Conservation (phyloP, 768 basidiomycete genomes). For the Boletus subcaerulescens region DNA sequence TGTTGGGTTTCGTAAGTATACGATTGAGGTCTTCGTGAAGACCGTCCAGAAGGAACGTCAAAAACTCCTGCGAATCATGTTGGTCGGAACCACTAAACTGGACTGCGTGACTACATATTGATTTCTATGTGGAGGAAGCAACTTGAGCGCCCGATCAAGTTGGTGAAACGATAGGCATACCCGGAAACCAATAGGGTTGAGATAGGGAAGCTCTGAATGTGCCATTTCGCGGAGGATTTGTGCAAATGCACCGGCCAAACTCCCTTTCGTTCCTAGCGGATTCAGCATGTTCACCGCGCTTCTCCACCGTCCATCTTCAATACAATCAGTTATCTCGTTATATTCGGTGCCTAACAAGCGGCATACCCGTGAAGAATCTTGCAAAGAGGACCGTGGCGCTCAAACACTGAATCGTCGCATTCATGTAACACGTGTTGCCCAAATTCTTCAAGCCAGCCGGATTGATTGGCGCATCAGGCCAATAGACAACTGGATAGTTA, state of each 20-base stretch:
- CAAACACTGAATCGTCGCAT: conserved; percentile 94
- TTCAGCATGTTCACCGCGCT: conserved; percentile 82
- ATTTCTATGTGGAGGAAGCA: conserved; percentile 39
- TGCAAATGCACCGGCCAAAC: conserved; percentile 78
- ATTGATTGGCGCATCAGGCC: conserved; percentile 77
- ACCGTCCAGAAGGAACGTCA: conserved; percentile 90
- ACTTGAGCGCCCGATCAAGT: neutral
- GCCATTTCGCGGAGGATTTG: conserved; percentile 83
- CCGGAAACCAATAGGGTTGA: conserved; percentile 81
- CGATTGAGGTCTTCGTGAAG: conserved; percentile 88
- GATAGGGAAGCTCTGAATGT: conserved; percentile 78
- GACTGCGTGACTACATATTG: conserved; percentile 54
- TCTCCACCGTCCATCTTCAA: conserved; percentile 74
- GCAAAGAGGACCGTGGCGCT: conserved; percentile 93
- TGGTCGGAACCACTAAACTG: conserved; percentile 88
- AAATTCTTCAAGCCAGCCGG: conserved; percentile 90
- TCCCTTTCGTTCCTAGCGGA: conserved; percentile 84
- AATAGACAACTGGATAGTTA: conserved; percentile 82
- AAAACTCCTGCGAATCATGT: conserved; percentile 97
- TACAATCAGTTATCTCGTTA: conserved; percentile 1
- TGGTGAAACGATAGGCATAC: conserved; percentile 46
- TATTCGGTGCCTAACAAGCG: neutral
- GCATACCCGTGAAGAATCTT: conserved; percentile 81
- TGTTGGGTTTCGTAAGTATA: conserved; percentile 65
- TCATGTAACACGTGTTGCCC: conserved; percentile 99